These are phyloP conservation scores for Ogataea methylovora DNA, from an alignment of 805 yeast genomes.

Conservation along the genomic window DNA sequence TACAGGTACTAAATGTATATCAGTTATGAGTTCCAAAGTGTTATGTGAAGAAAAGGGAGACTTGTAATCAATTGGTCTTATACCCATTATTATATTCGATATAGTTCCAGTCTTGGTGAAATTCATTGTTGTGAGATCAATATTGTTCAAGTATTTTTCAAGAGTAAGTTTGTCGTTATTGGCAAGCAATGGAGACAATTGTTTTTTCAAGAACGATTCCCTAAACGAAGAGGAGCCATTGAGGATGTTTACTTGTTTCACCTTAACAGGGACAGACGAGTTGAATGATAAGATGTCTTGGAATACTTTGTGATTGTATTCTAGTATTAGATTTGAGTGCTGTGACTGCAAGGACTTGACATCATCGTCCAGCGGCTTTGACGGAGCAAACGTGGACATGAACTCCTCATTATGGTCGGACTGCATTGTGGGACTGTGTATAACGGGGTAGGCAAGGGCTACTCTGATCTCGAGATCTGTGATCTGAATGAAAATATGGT, in stretches of 20 bases:
- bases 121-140: conserved; percentile 38
- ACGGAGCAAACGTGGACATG: conserved; percentile 1
- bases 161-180: conserved; percentile 29
- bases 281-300: conserved; percentile 22
- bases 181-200: conserved; percentile 37
- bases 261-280: conserved; percentile 31
- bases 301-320: conserved; percentile 20
- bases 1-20: conserved; percentile 38
- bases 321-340: conserved; percentile 4
- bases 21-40: conserved; percentile 20
- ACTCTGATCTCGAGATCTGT: no score
- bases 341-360: no score
- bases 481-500: no score
- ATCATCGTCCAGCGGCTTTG: neutral
- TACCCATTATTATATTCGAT: conserved; percentile 30
- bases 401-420: neutral
- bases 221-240: conserved; percentile 23
- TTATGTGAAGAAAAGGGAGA: conserved; percentile 12
- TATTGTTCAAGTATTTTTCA: conserved; percentile 27
- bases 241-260: conserved; percentile 38
- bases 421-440: neutral
- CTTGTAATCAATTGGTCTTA: conserved; percentile 16
- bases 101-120: conserved; percentile 36
- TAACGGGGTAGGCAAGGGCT: no score
- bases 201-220: conserved; percentile 35